Evolutionary conservation across 345 rosid species (phyloP), one percentile per base, ranked within the genome.

Genomic region (Syzygium oleosum): DNA sequence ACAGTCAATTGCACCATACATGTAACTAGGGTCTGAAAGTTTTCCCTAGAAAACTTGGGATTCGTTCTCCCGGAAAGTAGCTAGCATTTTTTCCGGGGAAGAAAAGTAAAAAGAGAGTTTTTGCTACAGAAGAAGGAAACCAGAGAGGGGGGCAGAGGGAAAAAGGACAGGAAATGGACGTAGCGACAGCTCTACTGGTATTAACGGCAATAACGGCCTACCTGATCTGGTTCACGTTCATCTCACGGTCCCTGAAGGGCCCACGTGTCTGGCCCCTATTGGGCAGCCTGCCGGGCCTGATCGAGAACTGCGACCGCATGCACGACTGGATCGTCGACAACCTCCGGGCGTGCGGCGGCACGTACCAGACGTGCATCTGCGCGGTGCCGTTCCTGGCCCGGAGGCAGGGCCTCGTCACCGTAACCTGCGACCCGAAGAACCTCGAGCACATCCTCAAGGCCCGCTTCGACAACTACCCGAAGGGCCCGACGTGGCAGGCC

Each of bases 301-400:
- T 98, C 84, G 95, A 96, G 93, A 98, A 98, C 53, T 92, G 94
- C 86, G 98, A 96, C 88, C 95, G 99, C 73, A 86, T 98, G 95
- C 99, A 96, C 73, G 99, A 98, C 90, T 98, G 99, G 99, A 98
- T 98, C 94, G 91, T 93, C 90, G 98, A 96, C 90, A 98, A 96
- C 89, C 99, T 96, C 52, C 96, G 92, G 12, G 99, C 97, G 25
- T 94, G 97, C 87, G 97, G 98, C 84, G 99, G 99, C 84, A 98
- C 99, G 58, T 98, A 98, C 93, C 99, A 98, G 92, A 98, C 99
- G 73, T 98, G 99, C 93, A 98, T 94, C 87, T 98, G 97, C 55
- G 97, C 99, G 1, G 88, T 98, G 3, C 99, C 99, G 0, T 95
- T 96, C 86, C 89, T 98, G 12, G 96, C 98, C 19, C 90, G 85